Percentiles rank a stretch among this genome's conserved stretches.
These are phyloP conservation scores for Nicotiana sylvestris DNA, from an alignment of 257 asterid genomes.

Conservation along the genomic window DNA sequence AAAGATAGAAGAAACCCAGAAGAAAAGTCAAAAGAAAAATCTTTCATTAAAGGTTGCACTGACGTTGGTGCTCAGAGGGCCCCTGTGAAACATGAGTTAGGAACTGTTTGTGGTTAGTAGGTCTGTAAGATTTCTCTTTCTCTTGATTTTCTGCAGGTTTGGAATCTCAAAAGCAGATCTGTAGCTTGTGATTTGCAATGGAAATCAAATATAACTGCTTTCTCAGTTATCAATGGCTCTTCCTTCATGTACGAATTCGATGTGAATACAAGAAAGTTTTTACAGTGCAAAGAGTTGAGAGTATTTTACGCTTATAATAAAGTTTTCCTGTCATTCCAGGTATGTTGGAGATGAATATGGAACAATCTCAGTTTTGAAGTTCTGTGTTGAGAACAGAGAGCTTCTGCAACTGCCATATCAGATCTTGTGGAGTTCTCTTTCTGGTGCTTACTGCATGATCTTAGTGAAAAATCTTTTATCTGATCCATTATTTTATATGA, in stretches of 20 bases:
- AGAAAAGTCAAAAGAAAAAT: neutral
- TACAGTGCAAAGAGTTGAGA: neutral
- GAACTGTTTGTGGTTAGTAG: conserved; percentile 2
- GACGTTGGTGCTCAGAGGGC: neutral
- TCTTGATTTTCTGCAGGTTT: conserved; percentile 50
- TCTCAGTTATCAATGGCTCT: conserved; percentile 81
- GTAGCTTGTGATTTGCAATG: conserved; percentile 66
- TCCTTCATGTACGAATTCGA: conserved; percentile 59
- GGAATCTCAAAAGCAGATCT: conserved; percentile 70
- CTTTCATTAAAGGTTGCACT: neutral
- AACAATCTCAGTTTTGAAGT: conserved; percentile 62
- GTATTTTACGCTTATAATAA: neutral
- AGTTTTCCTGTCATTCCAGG: conserved; percentile 39
- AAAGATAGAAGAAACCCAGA: neutral
- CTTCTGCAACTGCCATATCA: conserved; percentile 61
- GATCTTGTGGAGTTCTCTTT: conserved; percentile 53
- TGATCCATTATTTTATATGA: neutral
- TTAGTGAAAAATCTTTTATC: neutral
- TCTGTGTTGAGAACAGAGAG: conserved; percentile 42
- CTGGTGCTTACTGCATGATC: conserved; percentile 34
- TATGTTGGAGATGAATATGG: conserved; percentile 88
- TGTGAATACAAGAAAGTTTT: conserved; percentile 6
- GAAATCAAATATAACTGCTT: conserved; percentile 84
- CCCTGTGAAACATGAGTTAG: neutral
- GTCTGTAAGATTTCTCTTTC: conserved; percentile 11